These are phyloP conservation scores for Camelina sativa DNA, from an alignment of 345 rosid genomes.

Conservation along the genomic window DNA sequence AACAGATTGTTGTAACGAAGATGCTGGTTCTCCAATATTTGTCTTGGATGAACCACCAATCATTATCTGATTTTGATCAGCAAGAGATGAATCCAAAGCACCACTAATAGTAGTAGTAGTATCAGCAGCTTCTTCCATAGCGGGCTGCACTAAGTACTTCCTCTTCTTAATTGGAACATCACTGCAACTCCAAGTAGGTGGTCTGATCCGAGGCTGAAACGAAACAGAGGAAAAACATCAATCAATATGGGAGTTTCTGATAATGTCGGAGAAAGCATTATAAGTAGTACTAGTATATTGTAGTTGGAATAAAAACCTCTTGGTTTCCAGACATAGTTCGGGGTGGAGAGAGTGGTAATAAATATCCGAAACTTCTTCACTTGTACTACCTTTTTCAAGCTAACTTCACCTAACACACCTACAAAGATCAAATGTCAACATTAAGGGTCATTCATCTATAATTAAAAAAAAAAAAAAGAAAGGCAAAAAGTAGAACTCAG, in stretches of 20 bases:
- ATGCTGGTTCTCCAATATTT: neutral
- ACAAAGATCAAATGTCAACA: conserved; percentile 16
- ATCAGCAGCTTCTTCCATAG: conserved; percentile 41
- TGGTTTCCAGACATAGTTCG: conserved; percentile 51
- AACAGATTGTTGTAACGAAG: conserved; percentile 11
- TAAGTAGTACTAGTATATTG: neutral
- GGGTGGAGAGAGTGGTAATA: conserved; percentile 31
- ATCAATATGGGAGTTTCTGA: conserved; percentile 17
- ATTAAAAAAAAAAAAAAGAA: neutral
- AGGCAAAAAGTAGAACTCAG: conserved; percentile 19
- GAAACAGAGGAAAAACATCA: conserved; percentile 17
- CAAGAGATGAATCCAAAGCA: conserved; percentile 43
- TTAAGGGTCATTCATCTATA: neutral
- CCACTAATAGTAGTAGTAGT: conserved; percentile 43
- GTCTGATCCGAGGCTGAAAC: conserved; percentile 58
- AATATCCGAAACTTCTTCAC: conserved; percentile 22
- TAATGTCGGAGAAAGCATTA: conserved; percentile 7
- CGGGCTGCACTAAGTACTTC: conserved; percentile 53
- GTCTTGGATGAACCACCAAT: neutral
- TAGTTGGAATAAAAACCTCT: conserved; percentile 54
- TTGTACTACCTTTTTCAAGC: conserved; percentile 25
- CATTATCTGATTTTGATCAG: conserved; percentile 24
- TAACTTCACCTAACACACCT: conserved; percentile 36
- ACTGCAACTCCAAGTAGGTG: conserved; percentile 53
- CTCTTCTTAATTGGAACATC: conserved; percentile 89